These are phyloP conservation scores for Aspergillus incahuasiensis DNA, from an alignment of 495 filamentous ascomycete species.

Conservation along the genomic window DNA sequence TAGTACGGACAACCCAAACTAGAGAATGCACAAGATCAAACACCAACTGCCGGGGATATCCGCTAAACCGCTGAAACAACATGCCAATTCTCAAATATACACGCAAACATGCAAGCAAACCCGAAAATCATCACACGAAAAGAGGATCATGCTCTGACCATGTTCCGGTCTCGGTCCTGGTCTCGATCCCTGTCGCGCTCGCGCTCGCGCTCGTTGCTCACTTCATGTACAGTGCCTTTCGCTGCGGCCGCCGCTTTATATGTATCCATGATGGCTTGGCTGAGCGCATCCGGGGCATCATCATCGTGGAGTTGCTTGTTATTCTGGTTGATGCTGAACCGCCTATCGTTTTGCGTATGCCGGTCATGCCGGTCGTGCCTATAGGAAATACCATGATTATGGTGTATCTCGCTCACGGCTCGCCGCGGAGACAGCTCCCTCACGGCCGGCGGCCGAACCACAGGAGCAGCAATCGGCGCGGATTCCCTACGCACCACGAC, in stretches of 20 bases:
- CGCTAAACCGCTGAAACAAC: slow-evolving; percentile 22
- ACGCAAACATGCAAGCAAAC: slow-evolving; percentile 2
- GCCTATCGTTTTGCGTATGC: slow-evolving; percentile 22
- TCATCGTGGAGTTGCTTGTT: slow-evolving; percentile 25
- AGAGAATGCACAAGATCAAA: not conserved
- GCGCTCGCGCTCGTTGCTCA: slow-evolving; percentile 17
- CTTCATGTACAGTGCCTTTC: slow-evolving; percentile 25
- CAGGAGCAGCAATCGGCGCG: slow-evolving; percentile 23
- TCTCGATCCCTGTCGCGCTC: slow-evolving; percentile 25
- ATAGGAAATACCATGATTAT: slow-evolving; percentile 7
- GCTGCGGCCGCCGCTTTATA: slow-evolving; percentile 33
- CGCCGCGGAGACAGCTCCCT: slow-evolving; percentile 34
- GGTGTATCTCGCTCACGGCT: slow-evolving; percentile 40
- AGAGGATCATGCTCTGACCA: slow-evolving; percentile 21
- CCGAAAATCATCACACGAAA: slow-evolving; percentile 4
- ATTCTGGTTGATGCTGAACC: slow-evolving; percentile 15
- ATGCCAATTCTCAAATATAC: slow-evolving; percentile 10
- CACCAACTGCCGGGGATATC: slow-evolving; percentile 30
- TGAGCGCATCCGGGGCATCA: slow-evolving; percentile 43
- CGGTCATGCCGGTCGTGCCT: slow-evolving; percentile 15
- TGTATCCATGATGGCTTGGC: slow-evolving; percentile 46
- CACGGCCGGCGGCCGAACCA: slow-evolving; percentile 12
- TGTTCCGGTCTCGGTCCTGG: slow-evolving; percentile 24
- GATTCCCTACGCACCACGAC: slow-evolving; percentile 30
- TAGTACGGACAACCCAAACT: not conserved